Conservation (phyloP, 345 rosid species). For the Noccaea bulbosa region DNA sequence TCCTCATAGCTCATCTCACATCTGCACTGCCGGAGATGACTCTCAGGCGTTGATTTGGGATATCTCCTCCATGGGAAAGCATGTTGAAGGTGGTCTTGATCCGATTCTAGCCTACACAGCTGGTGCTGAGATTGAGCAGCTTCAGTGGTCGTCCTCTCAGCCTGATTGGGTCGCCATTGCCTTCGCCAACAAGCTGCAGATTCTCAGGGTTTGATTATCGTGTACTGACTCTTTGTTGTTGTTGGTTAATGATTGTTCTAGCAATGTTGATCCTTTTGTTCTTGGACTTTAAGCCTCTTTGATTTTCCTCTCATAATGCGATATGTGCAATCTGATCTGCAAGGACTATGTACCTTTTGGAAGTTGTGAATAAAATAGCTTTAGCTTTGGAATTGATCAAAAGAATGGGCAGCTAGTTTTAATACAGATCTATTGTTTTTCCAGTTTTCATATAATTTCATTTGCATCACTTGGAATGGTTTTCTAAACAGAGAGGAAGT, state of each 20-base stretch:
- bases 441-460: neutral
- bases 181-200: slow-evolving; percentile 92
- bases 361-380: slow-evolving; percentile 18
- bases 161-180: slow-evolving; percentile 99
- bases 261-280: slow-evolving; percentile 18
- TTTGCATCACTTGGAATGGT: neutral
- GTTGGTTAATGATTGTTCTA: slow-evolving; percentile 6
- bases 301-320: neutral
- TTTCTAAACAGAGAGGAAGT: slow-evolving; percentile 3
- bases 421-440: neutral
- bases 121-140: slow-evolving; percentile 89
- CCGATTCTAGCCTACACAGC: slow-evolving; percentile 87
- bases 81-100: slow-evolving; percentile 85
- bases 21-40: slow-evolving; percentile 91
- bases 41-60: slow-evolving; percentile 96
- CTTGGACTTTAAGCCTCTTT: slow-evolving; percentile 4
- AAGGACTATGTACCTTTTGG: slow-evolving; percentile 8
- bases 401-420: neutral
- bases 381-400: neutral
- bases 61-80: slow-evolving; percentile 83
- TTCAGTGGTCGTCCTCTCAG: slow-evolving; percentile 94
- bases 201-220: slow-evolving; percentile 75
- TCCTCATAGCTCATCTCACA: slow-evolving; percentile 89
- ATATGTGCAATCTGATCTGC: neutral
- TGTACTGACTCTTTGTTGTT: slow-evolving; percentile 3